These are phyloP conservation scores for Lipomyces yarrowii DNA, from an alignment of 1,139 yeast genomes.

Conservation along the genomic window DNA sequence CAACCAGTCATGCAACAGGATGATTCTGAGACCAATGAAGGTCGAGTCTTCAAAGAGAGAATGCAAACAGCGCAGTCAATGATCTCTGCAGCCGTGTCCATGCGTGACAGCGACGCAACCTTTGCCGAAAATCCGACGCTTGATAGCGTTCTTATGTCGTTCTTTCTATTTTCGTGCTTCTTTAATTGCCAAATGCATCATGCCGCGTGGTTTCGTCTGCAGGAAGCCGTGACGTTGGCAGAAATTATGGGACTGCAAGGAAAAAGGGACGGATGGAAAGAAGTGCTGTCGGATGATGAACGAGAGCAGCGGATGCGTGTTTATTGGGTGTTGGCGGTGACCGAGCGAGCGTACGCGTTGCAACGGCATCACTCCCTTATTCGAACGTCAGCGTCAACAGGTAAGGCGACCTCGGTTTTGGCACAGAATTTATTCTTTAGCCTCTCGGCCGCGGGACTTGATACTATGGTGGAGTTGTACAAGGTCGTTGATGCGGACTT, in stretches of 20 bases:
- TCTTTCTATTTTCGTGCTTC: conserved; percentile 10
- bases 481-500: conserved; percentile 10
- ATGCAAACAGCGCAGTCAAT: conserved; percentile 2
- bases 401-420: neutral
- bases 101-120: neutral
- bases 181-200: conserved; percentile 10
- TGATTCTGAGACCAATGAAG: neutral
- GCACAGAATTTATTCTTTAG: conserved; percentile 1
- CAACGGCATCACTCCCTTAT: conserved; percentile 8
- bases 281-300: conserved; percentile 2
- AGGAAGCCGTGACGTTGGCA: conserved; percentile 13
- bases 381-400: neutral
- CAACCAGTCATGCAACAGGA: conserved; percentile 8
- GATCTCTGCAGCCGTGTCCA: conserved; percentile 4
- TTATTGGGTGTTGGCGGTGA: conserved; percentile 9
- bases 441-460: conserved; percentile 6
- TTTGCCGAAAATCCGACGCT: conserved; percentile 8
- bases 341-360: conserved; percentile 14
- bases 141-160: conserved; percentile 9
- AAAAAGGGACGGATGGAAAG: neutral
- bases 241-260: conserved; percentile 8
- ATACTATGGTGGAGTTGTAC: conserved; percentile 11
- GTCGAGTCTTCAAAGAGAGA: conserved; percentile 2
- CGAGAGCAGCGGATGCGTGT: conserved; percentile 9
- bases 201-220: conserved; percentile 13